Evolutionary conservation across 2,329 filamentous ascomycete genomes (phyloP), one percentile per base, ranked within the genome.

Genomic region (Setomelanomma holmii): DNA sequence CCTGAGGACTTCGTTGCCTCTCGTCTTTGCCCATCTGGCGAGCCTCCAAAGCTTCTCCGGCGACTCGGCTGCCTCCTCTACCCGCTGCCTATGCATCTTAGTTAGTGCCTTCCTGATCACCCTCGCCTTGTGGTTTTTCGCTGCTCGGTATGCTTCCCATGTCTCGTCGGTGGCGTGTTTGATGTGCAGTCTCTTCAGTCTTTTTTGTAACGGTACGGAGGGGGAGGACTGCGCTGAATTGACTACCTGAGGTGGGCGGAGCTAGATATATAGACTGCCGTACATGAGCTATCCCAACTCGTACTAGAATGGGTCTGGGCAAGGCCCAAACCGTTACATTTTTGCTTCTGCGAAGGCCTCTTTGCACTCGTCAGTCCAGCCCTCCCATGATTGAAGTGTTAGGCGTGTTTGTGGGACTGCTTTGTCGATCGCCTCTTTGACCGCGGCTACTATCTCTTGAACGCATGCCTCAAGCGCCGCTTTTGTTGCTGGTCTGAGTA

Each of bases 101-200:
- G 23, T 45, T 17, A 56, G 27, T 19, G 46, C 61, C 43, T 65
- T 65, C 14, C 55, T 54, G 38, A 68, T 57, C 3, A 56, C 49
- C 19, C 61, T 58, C 19, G 53, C 58, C 49, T 70, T 71, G 11
- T 40, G 20, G 51, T 71, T 71, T n/a, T 61, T 62, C 5, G 56
- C 55, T 30, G 11, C 22, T 8, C 38, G 41, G 27, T 58, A 58
- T 1, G 51, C 61, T 41, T 64, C 51, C 45, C 45, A 54, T 11
- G 34, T 47, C 21, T 61, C 40, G 16, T 55, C 42, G 21, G 44
- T 58, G 23, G 40, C 5, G 23, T 21, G 21, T 34, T 47, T 23
- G 36, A 41, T 47, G 24, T 58, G 41, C 30, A 23, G 21, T 23
- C 56, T 54, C 22, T 58, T 57, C 7, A 55, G 45, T 33, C 53